Base-by-base conservation (phyloP, 2,329 filamentous ascomycete genomes). In the Mollisia scopiformis region DNA sequence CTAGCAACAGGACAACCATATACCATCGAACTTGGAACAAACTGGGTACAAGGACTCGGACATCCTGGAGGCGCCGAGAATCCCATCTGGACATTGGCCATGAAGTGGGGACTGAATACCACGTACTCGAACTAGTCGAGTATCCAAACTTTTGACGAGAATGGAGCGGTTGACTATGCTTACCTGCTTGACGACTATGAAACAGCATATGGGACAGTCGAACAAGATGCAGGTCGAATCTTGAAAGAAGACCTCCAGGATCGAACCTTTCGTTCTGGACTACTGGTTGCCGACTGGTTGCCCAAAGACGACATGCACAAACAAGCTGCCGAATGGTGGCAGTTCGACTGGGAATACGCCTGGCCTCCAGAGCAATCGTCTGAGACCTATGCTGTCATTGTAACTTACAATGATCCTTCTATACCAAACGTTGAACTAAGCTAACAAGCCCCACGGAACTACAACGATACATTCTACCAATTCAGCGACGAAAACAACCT, bases 21-120 rank as follows among this genome's bases (percentile, higher is more conserved):
- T 47, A 79, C 77, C 0, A 77, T 91, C 10, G 88, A 90, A 71
- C 75, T 88, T 0, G 88, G 88, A 2, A 88, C 88, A 6, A 91
- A 90, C 63, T 91, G 88, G 88, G 69, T 79, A 30, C 79, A 77
- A 76, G 80, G 76, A 25, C 70, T 77, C 1, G 63, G 33, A 27
- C 77, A 74, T 28, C 33, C 73, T 55, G 64, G 69, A 33, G 76
- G 75, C 5, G 76, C 76, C 33, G 81, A 86, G 51, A 88, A 90
- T 53, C 88, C 87, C 0, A 82, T 90, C 49, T 89, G 85, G 84
- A 82, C 79, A 0, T 72, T 88, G 70, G 82, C 43, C 35, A 49
- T 30, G 6, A n/a, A 27, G 23, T 28, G 25, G 28, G 35, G 37
- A 13, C 31, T 35, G 31, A n/a, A 35, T 11, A 37, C n/a, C n/a